phyloP scores from a whole-genome alignment of 1,284 basidiomycete species.

The Phenoliferia sp. region DNA sequence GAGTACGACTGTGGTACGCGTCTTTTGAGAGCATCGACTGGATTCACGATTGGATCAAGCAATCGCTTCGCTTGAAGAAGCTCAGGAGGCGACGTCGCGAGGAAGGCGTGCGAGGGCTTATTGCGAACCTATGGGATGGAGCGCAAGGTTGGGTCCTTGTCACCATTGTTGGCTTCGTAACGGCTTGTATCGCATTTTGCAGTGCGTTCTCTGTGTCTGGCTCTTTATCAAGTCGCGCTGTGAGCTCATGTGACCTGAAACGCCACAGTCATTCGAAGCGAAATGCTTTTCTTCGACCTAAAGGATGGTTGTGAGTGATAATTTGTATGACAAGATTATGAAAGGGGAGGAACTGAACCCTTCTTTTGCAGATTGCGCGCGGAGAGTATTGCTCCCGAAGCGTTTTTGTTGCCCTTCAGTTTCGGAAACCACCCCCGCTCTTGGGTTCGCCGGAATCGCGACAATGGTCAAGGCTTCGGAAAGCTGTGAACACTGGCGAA shows the following conservation, averaged over 20 bases:
- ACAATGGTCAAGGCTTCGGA: not conserved
- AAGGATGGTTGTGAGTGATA: slow-evolving; percentile 65
- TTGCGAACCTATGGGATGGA: slow-evolving; percentile 71
- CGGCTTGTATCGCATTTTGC: slow-evolving; percentile 77
- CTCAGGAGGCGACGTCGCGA: slow-evolving; percentile 34
- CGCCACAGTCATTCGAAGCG: slow-evolving; percentile 61
- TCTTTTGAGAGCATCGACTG: slow-evolving; percentile 34
- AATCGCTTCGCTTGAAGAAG: slow-evolving; percentile 40
- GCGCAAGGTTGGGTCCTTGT: slow-evolving; percentile 87
- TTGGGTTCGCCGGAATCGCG: not conserved
- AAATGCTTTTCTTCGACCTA: slow-evolving; percentile 87
- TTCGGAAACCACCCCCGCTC: not conserved
- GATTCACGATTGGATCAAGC: slow-evolving; percentile 45
- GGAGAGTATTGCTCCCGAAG: slow-evolving; percentile 57
- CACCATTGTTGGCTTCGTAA: slow-evolving; percentile 68
- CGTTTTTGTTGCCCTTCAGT: slow-evolving; percentile 68
- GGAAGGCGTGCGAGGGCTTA: slow-evolving; percentile 55
- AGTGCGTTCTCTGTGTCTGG: slow-evolving; percentile 35
- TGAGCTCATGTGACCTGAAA: not conserved
- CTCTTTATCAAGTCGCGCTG: not conserved
- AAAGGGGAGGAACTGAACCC: slow-evolving; percentile 54
- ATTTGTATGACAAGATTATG: not conserved
- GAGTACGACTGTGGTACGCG: slow-evolving; percentile 32
- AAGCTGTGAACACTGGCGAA: slow-evolving; percentile 24
- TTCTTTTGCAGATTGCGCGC: slow-evolving; percentile 60